phyloP scores from a whole-genome alignment of 192 early-diverging fungal genomes.

The Lobosporangium transversale region DNA sequence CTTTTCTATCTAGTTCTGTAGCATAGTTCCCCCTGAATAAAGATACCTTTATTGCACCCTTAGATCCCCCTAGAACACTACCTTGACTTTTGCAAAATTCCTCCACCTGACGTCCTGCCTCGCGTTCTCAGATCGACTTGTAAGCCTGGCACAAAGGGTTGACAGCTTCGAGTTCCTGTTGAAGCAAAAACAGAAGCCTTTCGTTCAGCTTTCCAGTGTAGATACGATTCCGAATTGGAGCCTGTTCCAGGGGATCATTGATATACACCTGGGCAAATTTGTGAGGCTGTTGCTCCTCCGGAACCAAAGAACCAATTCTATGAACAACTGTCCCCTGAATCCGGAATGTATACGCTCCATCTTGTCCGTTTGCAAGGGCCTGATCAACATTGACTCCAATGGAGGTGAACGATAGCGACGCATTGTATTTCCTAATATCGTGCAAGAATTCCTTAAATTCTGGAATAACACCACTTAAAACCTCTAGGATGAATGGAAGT shows the following conservation, averaged over 20 bases:
- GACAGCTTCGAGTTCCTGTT: background rate
- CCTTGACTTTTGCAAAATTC: too few relatives aligned
- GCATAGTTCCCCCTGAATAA: too few relatives aligned
- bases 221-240: background rate
- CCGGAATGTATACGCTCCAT: constrained; percentile 19
- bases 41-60: too few relatives aligned
- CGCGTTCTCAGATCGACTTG: too few relatives aligned
- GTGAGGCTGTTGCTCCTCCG: background rate
- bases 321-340: constrained; percentile 28
- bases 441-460: background rate
- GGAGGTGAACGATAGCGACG: constrained; percentile 38
- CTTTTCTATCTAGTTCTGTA: too few relatives aligned
- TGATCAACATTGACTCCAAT: constrained; percentile 17
- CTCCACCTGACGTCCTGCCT: too few relatives aligned
- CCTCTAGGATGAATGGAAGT: too few relatives aligned
- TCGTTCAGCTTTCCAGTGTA: background rate
- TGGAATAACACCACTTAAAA: background rate
- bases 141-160: too few relatives aligned
- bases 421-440: constrained; percentile 31
- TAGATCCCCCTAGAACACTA: too few relatives aligned
- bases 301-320: constrained; percentile 9
- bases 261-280: constrained; percentile 16
- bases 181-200: background rate
- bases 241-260: constrained; percentile 7
- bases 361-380: background rate